These are phyloP conservation scores for Ogataea neopini DNA, from an alignment of 805 yeast genomes.

Conservation along the genomic window DNA sequence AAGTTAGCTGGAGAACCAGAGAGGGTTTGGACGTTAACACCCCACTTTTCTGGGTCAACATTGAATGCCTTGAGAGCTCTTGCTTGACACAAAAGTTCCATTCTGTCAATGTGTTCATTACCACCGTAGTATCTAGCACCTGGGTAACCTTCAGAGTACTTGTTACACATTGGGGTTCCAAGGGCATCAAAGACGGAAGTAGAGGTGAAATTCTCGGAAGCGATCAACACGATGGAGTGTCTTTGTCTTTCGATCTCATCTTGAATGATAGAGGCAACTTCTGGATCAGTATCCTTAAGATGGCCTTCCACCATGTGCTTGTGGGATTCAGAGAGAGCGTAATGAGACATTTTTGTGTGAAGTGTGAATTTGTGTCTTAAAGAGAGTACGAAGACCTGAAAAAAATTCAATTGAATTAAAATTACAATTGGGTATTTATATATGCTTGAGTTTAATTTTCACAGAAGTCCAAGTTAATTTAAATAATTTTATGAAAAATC, in stretches of 20 bases:
- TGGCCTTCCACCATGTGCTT: conserved; percentile 64
- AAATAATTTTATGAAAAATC: neutral
- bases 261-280: conserved; percentile 67
- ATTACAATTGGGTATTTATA: neutral
- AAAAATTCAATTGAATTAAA: neutral
- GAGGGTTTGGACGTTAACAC: conserved; percentile 94
- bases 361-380: neutral
- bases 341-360: conserved; percentile 30
- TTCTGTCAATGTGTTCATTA: conserved; percentile 93
- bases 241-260: conserved; percentile 90
- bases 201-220: conserved; percentile 96
- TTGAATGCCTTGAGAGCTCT: conserved; percentile 92
- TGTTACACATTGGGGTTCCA: conserved; percentile 98
- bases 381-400: no score
- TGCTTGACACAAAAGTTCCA: conserved; percentile 88
- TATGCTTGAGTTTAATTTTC: neutral
- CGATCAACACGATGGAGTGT: conserved; percentile 90
- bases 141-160: conserved; percentile 98
- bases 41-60: conserved; percentile 84
- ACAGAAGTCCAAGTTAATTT: conserved; percentile 4
- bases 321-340: conserved; percentile 70
- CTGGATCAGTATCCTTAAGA: conserved; percentile 71
- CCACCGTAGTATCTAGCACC: conserved; percentile 99
- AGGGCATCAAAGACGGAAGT: conserved; percentile 94
- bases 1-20: conserved; percentile 98